Percentiles rank a stretch among this genome's conserved stretches.
Conservation (phyloP, 345 rosid species). For the Mallotus nudiflorus region DNA sequence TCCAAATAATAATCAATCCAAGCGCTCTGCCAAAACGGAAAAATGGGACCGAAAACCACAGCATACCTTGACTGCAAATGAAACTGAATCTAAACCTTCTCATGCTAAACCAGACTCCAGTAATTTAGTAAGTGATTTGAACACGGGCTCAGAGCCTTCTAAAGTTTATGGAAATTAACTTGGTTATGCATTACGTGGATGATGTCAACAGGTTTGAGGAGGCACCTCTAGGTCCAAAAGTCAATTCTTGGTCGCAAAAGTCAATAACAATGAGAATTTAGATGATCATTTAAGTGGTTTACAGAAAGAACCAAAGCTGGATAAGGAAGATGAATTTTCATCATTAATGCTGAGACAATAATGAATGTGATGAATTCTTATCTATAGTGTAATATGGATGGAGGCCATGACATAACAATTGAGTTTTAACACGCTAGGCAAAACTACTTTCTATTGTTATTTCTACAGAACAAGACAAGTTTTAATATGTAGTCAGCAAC, state of each 20-base stretch:
- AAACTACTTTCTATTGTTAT: too few relatives aligned
- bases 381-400: too few relatives aligned
- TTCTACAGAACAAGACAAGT: too few relatives aligned
- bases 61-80: conserved; percentile 39
- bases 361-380: too few relatives aligned
- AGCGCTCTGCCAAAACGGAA: conserved; percentile 50
- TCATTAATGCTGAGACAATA: conserved; percentile 56
- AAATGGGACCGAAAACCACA: conserved; percentile 49
- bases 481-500: too few relatives aligned
- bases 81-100: conserved; percentile 45
- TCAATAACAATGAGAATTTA: conserved; percentile 31
- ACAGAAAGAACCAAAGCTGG: conserved; percentile 40
- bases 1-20: conserved; percentile 51
- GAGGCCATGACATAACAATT: too few relatives aligned
- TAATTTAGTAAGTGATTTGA: conserved; percentile 52
- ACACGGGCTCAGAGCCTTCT: conserved; percentile 51
- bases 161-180: conserved; percentile 53
- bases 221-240: conserved; percentile 34
- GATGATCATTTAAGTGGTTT: too few relatives aligned
- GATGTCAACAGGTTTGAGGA: conserved; percentile 49
- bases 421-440: too few relatives aligned
- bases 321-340: conserved; percentile 51
- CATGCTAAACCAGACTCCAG: conserved; percentile 41
- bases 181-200: conserved; percentile 65
- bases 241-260: conserved; percentile 18